Conservation (phyloP, 257 asterid genomes). For the Nicotiana sylvestris region DNA sequence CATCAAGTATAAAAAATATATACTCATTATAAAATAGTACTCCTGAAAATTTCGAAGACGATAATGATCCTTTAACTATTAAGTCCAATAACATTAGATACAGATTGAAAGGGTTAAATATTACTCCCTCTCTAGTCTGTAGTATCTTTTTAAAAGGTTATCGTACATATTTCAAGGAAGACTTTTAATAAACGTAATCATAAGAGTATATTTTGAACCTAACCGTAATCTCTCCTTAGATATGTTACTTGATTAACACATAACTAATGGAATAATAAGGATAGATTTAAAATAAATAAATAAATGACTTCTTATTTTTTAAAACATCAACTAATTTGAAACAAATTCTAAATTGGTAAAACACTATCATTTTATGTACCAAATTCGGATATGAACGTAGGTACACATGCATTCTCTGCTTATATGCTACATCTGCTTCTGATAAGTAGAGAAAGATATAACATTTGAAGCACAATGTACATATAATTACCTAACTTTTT, state of each 20-base stretch:
- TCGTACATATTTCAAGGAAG: no score
- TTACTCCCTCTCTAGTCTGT: not conserved
- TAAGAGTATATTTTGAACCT: not conserved
- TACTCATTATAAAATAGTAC: not conserved
- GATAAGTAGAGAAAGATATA: not conserved
- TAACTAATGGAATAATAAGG: not conserved
- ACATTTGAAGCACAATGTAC: not conserved
- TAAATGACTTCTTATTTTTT: no score
- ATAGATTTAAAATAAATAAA: not conserved
- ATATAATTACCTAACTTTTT: no score
- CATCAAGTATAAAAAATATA: no score
- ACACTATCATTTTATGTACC: no score
- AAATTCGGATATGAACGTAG: no score
- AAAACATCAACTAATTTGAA: not conserved
- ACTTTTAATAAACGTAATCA: no score
- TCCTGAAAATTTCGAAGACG: not conserved
- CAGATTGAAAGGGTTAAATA: not conserved
- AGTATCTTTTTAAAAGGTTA: no score
- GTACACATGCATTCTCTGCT: no score
- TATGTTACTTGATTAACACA: no score
- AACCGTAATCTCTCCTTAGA: no score
- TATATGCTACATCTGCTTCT: not conserved
- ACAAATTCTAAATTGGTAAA: not conserved
- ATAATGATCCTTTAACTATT: not conserved
- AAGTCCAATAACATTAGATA: not conserved